phyloP scores from a whole-genome alignment of 768 basidiomycete genomes.

The Leccinum sublutescens region DNA sequence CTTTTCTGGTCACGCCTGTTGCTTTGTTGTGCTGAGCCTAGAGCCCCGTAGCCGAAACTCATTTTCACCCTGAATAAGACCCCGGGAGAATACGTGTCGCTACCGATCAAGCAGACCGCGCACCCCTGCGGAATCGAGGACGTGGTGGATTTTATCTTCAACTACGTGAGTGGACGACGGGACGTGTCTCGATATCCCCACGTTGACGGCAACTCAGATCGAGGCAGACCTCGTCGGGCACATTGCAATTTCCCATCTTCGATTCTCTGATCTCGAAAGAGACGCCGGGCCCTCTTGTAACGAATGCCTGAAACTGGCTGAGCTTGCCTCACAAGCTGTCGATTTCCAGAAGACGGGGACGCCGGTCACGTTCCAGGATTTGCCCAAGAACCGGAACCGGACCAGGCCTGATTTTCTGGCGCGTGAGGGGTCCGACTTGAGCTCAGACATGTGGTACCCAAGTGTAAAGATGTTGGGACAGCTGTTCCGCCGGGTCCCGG shows the following conservation, averaged over 20 bases:
- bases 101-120: conserved; percentile 34
- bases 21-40: conserved; percentile 8
- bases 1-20: background rate
- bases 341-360: conserved; percentile 48
- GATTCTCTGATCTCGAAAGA: conserved; percentile 41
- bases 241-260: conserved; percentile 43
- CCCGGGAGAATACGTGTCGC: conserved; percentile 42
- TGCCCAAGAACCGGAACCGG: conserved; percentile 32
- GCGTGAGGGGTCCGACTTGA: conserved; percentile 36
- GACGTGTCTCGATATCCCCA: background rate
- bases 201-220: conserved; percentile 22
- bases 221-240: conserved; percentile 40
- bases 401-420: conserved; percentile 44
- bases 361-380: conserved; percentile 34
- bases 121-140: conserved; percentile 40
- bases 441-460: conserved; percentile 33
- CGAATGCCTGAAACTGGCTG: conserved; percentile 42
- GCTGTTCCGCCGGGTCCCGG: conserved; percentile 45
- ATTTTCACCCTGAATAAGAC: conserved; percentile 19
- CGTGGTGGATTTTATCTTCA: conserved; percentile 46
- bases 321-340: conserved; percentile 46
- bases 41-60: conserved; percentile 28
- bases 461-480: conserved; percentile 44
- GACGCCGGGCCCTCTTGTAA: conserved; percentile 22
- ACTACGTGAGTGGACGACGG: conserved; percentile 38